Evolutionary conservation across 1,284 basidiomycete species (phyloP).

Genomic region (Fistulina hepatica): DNA sequence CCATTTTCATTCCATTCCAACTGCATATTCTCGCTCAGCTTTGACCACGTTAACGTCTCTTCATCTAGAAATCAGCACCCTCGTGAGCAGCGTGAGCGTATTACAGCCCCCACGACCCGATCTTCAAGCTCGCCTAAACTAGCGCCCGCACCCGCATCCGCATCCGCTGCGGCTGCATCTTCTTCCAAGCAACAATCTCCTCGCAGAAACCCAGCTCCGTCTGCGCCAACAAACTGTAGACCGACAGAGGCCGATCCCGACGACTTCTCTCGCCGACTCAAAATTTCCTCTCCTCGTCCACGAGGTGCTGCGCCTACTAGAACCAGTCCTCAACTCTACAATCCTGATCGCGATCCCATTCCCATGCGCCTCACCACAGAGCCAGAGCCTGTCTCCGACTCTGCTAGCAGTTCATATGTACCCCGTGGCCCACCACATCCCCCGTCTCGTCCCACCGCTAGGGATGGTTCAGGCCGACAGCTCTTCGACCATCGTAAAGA

Average conservation of each 20-base stretch:
- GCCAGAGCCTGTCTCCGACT: constrained; percentile 49
- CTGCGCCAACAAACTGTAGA: too few relatives aligned
- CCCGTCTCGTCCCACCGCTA: constrained; percentile 25
- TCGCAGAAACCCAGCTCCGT: not conserved
- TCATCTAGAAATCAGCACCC: not conserved
- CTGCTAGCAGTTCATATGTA: constrained; percentile 39
- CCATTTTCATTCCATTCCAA: constrained; percentile 5
- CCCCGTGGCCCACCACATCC: constrained; percentile 28
- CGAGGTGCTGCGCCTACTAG: constrained; percentile 21
- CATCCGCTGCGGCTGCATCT: constrained; percentile 10
- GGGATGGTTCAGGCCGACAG: constrained; percentile 35
- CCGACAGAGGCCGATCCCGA: constrained; percentile 40
- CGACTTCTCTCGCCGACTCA: constrained; percentile 59
- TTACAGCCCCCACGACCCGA: constrained; percentile 20
- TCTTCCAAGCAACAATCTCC: not conserved
- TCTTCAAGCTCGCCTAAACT: constrained; percentile 18
- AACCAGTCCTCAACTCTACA: constrained; percentile 44
- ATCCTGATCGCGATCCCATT: constrained; percentile 59
- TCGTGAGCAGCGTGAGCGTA: constrained; percentile 36
- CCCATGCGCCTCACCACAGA: constrained; percentile 51
- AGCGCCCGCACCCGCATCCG: constrained; percentile 21
- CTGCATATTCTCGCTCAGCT: constrained; percentile 6
- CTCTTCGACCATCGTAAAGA: constrained; percentile 80
- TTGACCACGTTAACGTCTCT: constrained; percentile 6
- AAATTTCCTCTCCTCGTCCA: constrained; percentile 41